phyloP scores from a whole-genome alignment of 345 rosid genomes.

The Adansonia digitata region DNA sequence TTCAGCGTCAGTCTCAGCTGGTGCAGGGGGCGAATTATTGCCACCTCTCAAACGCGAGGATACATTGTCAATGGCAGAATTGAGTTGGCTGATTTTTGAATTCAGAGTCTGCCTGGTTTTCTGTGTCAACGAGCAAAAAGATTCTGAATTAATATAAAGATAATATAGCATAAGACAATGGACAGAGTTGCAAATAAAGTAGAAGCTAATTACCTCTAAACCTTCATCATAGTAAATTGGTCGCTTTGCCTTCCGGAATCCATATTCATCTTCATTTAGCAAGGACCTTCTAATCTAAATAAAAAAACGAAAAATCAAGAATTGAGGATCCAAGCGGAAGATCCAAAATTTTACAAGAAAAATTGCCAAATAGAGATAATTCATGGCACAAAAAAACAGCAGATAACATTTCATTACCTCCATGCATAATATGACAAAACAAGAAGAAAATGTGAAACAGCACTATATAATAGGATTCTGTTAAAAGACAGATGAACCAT shows the following conservation, averaged over 20 bases:
- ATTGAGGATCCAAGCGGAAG: constrained; percentile 3
- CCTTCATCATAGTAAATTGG: constrained; percentile 85
- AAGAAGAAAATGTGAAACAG: neutral
- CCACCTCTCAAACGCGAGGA: constrained; percentile 87
- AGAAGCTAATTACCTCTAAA: constrained; percentile 50
- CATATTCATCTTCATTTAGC: constrained; percentile 74
- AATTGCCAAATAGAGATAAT: neutral
- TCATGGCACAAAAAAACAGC: neutral
- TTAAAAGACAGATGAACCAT: neutral
- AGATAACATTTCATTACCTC: neutral
- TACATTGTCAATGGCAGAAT: constrained; percentile 84
- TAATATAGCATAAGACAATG: neutral
- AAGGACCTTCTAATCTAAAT: constrained; percentile 72
- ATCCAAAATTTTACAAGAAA: neutral
- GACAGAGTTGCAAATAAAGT: neutral
- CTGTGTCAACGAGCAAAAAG: constrained; percentile 30
- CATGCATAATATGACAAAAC: neutral
- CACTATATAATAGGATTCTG: neutral
- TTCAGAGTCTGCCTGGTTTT: constrained; percentile 83
- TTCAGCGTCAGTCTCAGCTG: constrained; percentile 52
- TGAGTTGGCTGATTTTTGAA: constrained; percentile 79
- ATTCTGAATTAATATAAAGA: neutral
- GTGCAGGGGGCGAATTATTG: constrained; percentile 34
- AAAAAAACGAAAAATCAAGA: neutral
- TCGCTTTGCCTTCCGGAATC: constrained; percentile 62